These are phyloP conservation scores for Glycyrrhiza uralensis DNA, from an alignment of 306 rosid species.

Conservation along the genomic window DNA sequence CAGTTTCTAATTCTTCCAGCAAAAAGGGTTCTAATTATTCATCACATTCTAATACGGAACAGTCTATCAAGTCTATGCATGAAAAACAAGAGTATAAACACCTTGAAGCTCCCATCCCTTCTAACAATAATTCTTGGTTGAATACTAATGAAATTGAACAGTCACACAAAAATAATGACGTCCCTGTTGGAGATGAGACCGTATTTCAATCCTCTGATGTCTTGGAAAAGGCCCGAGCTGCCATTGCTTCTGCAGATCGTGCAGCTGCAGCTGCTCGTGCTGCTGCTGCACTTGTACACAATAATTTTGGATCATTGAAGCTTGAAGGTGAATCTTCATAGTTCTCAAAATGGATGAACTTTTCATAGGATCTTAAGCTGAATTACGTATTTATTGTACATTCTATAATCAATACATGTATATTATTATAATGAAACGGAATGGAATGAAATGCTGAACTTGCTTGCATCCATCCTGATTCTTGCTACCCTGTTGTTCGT, in stretches of 20 bases:
- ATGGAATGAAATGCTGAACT: not conserved
- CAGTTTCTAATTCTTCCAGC: slow-evolving; percentile 38
- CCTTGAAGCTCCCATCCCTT: slow-evolving; percentile 40
- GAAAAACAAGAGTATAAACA: slow-evolving; percentile 43
- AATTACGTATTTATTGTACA: slow-evolving; percentile 12
- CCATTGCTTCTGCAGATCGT: slow-evolving; percentile 85
- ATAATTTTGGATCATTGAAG: slow-evolving; percentile 44
- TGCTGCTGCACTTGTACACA: slow-evolving; percentile 67
- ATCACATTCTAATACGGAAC: slow-evolving; percentile 30
- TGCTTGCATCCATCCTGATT: not conserved
- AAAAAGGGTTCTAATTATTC: slow-evolving; percentile 38
- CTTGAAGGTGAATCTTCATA: slow-evolving; percentile 47
- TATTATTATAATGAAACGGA: slow-evolving; percentile 8
- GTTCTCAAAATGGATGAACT: slow-evolving; percentile 18
- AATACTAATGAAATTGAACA: slow-evolving; percentile 55
- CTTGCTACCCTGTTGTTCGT: not conserved
- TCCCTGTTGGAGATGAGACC: slow-evolving; percentile 36
- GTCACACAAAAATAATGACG: slow-evolving; percentile 32
- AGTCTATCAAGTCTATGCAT: slow-evolving; percentile 23
- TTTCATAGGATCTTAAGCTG: not conserved
- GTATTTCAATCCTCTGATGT: slow-evolving; percentile 51
- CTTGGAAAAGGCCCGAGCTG: slow-evolving; percentile 77
- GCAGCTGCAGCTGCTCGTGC: slow-evolving; percentile 85
- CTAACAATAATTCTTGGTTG: slow-evolving; percentile 24
- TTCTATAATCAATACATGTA: slow-evolving; percentile 19